A percentile compares a stretch with the other conserved stretches of the same genome.
Conservation (phyloP, 1,284 basidiomycete genomes). For the Peniophora sp. region DNA sequence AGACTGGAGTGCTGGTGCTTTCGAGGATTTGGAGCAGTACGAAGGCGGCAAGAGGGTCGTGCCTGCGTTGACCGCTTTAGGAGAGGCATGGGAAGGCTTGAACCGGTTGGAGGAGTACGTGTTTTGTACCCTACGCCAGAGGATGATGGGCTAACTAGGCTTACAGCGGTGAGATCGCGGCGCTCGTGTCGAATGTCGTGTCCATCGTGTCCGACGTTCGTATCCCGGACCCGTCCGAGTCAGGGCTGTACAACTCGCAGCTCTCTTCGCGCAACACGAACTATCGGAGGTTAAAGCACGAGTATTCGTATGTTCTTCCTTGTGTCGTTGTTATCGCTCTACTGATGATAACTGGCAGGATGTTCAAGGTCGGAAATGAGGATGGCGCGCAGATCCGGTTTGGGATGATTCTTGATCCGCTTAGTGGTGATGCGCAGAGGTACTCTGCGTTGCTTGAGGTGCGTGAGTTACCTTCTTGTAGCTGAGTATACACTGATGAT, state of each 20-base stretch:
- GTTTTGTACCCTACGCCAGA: slow-evolving; percentile 3
- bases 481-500: slow-evolving; percentile 3
- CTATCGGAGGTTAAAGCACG: slow-evolving; percentile 51
- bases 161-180: no score
- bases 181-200: slow-evolving; percentile 51
- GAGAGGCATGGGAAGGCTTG: slow-evolving; percentile 38
- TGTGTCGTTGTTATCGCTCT: no score
- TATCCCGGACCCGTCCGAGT: slow-evolving; percentile 62
- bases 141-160: not conserved
- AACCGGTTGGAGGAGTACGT: slow-evolving; percentile 33
- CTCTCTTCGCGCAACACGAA: slow-evolving; percentile 45
- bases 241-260: slow-evolving; percentile 62
- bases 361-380: slow-evolving; percentile 62
- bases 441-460: slow-evolving; percentile 79
- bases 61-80: slow-evolving; percentile 60
- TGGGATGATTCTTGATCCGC: slow-evolving; percentile 75
- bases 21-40: slow-evolving; percentile 59
- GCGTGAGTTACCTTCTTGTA: not conserved
- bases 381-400: slow-evolving; percentile 65
- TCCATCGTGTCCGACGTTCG: slow-evolving; percentile 67
- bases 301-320: slow-evolving; percentile 46
- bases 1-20: slow-evolving; percentile 61
- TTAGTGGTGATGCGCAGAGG: slow-evolving; percentile 79
- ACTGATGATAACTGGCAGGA: slow-evolving; percentile 33
- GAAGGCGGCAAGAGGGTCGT: slow-evolving; percentile 65